phyloP scores from a whole-genome alignment of 75 land plant species.

The Cryptomeria japonica region DNA sequence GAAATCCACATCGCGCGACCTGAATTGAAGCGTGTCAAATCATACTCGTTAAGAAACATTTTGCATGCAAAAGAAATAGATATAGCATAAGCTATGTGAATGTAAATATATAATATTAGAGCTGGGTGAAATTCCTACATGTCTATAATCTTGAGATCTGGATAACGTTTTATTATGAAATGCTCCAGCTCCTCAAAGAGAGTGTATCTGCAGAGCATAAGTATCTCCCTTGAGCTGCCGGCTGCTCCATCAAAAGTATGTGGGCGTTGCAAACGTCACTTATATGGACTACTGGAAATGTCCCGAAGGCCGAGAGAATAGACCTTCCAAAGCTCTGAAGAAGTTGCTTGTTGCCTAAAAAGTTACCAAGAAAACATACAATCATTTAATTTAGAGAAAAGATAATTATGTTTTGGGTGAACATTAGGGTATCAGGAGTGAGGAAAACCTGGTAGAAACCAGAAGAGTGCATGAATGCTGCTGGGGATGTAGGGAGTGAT shows the following conservation, averaged over 20 bases:
- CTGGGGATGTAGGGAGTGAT: neutral
- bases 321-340: neutral
- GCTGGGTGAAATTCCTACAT: neutral
- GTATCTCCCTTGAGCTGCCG: conserved; percentile 36
- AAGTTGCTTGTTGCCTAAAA: neutral
- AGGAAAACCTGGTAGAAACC: conserved; percentile 23
- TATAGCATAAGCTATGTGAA: neutral
- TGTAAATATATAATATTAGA: neutral
- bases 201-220: conserved; percentile 24
- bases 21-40: neutral
- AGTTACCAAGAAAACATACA: neutral
- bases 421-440: neutral
- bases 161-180: conserved; percentile 3
- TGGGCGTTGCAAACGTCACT: neutral
- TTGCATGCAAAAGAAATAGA: neutral
- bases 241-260: conserved; percentile 21
- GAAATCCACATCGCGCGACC: conserved; percentile 6
- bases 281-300: neutral
- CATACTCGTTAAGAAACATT: neutral
- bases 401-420: neutral
- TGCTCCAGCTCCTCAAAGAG: conserved; percentile 5
- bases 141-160: conserved; percentile 3
- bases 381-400: neutral
- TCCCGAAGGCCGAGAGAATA: neutral
- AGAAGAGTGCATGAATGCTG: conserved; percentile 22